Evolutionary conservation across 768 basidiomycete genomes (phyloP), one percentile per base, ranked within the genome.

Genomic region (Lentinula sp.): DNA sequence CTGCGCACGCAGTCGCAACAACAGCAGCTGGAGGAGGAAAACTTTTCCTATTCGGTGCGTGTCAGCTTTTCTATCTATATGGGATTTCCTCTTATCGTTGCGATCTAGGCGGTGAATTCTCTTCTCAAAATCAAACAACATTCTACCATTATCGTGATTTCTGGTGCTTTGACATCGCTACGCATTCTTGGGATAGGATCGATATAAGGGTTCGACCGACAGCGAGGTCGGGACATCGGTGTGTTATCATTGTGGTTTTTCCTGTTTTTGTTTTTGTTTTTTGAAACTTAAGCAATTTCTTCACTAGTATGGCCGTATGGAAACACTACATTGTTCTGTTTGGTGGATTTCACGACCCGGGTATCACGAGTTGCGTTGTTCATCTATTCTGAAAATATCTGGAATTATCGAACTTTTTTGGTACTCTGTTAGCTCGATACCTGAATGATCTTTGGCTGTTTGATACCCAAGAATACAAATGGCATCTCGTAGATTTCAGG

Each of bases 131-230:
- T 64, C 93, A 95, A 70, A 93, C 84, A 37, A 84, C 83, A 0
- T 93, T 95, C 70, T 90, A 93, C 63, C 92, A 95, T 66, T 95
- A 93, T 68, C 83, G 91, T 49, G 91, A 95, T 68, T 87, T 95
- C 68, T 95, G 95, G 89, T 81, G 81, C 51, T 95, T 95, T 68
- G 90, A 93, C 64, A 83, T 96, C 23, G 67, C 79, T 2, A 87
- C 85, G 0, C 89, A 92, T 63, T 73, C 80, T 0, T 96, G 95
- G 94, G 91, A 95, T 65, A 78, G 91, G 7, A 91, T 95, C 55
- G 94, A 95, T 40, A 93, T 91, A 4, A 94, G 92, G 68, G 70
- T 87, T 15, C 79, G 84, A 28, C 94, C 93, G 0, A 86, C 82
- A 42, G 89, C 92, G 5, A 78, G 93, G 45, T 91, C 88, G 2